A percentile compares a stretch with the other conserved stretches of the same genome.
Conservation (phyloP, 139 green algal species). For the Coelastrella sp. region DNA sequence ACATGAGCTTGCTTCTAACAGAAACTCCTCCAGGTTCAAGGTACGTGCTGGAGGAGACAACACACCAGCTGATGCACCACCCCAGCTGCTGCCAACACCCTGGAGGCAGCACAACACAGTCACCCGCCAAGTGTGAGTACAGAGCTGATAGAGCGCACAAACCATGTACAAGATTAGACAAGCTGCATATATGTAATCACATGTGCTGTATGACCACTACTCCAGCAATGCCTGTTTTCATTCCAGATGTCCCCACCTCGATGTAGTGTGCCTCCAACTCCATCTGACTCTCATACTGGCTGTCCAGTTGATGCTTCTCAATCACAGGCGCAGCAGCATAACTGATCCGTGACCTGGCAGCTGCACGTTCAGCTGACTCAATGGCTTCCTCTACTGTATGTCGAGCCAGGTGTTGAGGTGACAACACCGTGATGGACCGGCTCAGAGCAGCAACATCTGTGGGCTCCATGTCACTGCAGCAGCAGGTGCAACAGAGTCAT, state of each 20-base stretch:
- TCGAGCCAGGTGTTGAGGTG: slow-evolving; percentile 45
- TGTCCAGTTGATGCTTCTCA: background rate
- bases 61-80: background rate
- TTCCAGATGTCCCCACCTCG: background rate
- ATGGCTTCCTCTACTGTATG: slow-evolving; percentile 73
- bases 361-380: slow-evolving; percentile 52
- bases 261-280: slow-evolving; percentile 43
- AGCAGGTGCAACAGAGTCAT: background rate
- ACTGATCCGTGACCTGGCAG: background rate
- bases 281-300: slow-evolving; percentile 35
- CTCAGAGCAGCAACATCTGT: background rate
- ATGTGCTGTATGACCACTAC: too few relatives aligned
- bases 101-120: background rate
- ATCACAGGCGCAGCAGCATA: background rate
- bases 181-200: background rate
- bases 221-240: background rate
- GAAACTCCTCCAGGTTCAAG: slow-evolving; percentile 54
- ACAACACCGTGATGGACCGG: slow-evolving; percentile 26
- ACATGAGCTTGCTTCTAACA: slow-evolving; percentile 46
- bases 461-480: slow-evolving; percentile 6
- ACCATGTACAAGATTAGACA: too few relatives aligned
- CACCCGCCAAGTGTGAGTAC: too few relatives aligned
- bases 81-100: slow-evolving; percentile 29
- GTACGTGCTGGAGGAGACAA: slow-evolving; percentile 31
- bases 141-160: too few relatives aligned